Evolutionary conservation across 306 rosid species (phyloP), one percentile per base, ranked within the genome.

Genomic region (Inga leiocalycina): DNA sequence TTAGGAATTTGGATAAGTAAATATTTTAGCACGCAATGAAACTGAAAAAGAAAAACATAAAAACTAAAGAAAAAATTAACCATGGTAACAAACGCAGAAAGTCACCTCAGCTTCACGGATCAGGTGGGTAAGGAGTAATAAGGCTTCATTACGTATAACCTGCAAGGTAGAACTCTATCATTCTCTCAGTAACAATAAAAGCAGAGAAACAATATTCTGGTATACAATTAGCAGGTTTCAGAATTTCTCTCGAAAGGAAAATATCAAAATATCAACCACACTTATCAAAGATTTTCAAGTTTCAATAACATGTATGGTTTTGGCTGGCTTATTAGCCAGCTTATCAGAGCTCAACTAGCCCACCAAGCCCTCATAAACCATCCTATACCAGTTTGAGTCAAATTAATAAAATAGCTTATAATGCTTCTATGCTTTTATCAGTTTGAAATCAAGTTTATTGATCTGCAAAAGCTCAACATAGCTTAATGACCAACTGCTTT

Each of bases 121-220:
- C 89, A 95, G 83, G 83, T 95, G 92, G 61, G 97, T 93, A 71
- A 95, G 98, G 83, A 95, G 93, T 86, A 95, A 80, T 67, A 95
- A 83, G 65, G 98, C 98, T 91, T 95, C 98, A 46, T 95, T 95
- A 67, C 98, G 90, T 86, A 95, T 95, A 75, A 95, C 98, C 98
- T 95, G 82, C 27, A 82, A 83, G 61, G 81, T 56, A 82, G 83
- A 78, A 56, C 67, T 41, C 78, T 56, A 83, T 82, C 64, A 85
- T 9, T 83, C 76, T 73, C 71, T 13, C 54, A 66, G 80, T 44
- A 71, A 64, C 71, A 75, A 82, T 24, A 72, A 79, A 10, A 65
- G 59, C 75, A 39, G 51, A 72, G 27, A 3, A 78, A 68, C 48
- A 49, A 67, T 59, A 52, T 52, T 62, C 32, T 52, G 17, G 22